Percentiles rank a stretch among this genome's conserved stretches.
Conservation (phyloP, 1,139 yeast species). For the Sugiyamaella novakii region DNA sequence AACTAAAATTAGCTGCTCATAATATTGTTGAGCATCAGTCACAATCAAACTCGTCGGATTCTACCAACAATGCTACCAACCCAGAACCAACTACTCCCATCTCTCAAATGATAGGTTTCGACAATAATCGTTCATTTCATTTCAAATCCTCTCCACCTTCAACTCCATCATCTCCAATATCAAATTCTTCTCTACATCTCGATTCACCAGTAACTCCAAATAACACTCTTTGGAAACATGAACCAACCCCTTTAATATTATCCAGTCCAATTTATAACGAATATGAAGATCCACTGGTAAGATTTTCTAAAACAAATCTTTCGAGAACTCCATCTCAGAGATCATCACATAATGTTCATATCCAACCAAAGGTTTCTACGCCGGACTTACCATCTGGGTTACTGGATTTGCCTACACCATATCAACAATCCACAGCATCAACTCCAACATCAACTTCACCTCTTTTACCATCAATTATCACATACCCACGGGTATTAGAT, state of each 20-base stretch:
- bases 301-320: slow-evolving; percentile 1
- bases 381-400: neutral
- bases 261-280: neutral
- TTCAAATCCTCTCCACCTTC: slow-evolving; percentile 6
- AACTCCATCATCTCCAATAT: slow-evolving; percentile 13
- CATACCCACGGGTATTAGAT: slow-evolving; percentile 12
- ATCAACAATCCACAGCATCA: neutral
- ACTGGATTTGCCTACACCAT: neutral
- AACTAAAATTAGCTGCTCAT: neutral
- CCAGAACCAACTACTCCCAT: neutral
- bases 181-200: slow-evolving; percentile 5
- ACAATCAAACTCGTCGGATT: no score
- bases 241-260: slow-evolving; percentile 8
- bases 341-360: slow-evolving; percentile 14
- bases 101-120: neutral
- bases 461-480: neutral
- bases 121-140: neutral
- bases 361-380: slow-evolving; percentile 10
- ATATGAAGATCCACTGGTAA: slow-evolving; percentile 9
- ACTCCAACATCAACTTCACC: neutral
- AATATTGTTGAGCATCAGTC: neutral
- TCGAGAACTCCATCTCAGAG: slow-evolving; percentile 8
- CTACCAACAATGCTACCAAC: neutral
- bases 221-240: slow-evolving; percentile 5
- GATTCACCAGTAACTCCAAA: slow-evolving; percentile 21